A percentile compares a stretch with the other conserved stretches of the same genome.
phyloP scores from a whole-genome alignment of 805 yeast genomes.

The Metschnikowia hibisci region DNA sequence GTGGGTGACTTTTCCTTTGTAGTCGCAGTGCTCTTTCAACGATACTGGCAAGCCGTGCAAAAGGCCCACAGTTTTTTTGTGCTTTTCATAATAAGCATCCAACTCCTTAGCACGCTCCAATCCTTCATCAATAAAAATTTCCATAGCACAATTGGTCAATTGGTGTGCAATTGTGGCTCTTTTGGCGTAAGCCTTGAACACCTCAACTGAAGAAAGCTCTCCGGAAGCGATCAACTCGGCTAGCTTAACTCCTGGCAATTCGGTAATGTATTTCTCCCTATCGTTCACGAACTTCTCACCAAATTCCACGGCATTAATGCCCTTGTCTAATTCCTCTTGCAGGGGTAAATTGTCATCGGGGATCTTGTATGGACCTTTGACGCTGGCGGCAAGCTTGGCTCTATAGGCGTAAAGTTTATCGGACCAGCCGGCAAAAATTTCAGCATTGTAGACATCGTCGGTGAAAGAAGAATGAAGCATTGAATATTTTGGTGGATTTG shows the following conservation, averaged over 20 bases:
- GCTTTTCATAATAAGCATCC: constrained; percentile 11
- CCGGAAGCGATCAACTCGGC: constrained; percentile 15
- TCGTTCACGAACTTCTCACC: constrained; percentile 10
- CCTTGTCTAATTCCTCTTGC: constrained; percentile 14
- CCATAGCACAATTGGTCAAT: constrained; percentile 20
- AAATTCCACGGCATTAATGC: constrained; percentile 14
- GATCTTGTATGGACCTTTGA: constrained; percentile 15
- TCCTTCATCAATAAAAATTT: constrained; percentile 19
- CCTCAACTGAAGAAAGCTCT: constrained; percentile 13
- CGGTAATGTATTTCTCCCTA: constrained; percentile 13
- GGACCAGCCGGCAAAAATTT: constrained; percentile 18
- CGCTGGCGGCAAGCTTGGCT: constrained; percentile 20
- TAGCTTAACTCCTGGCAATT: constrained; percentile 12
- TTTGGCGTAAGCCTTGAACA: constrained; percentile 16
- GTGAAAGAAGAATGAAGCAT: constrained; percentile 3
- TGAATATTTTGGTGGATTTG: background rate
- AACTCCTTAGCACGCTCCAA: constrained; percentile 17
- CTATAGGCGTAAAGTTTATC: constrained; percentile 33
- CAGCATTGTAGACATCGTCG: constrained; percentile 9
- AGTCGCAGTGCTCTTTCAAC: constrained; percentile 17
- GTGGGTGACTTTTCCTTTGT: constrained; percentile 16
- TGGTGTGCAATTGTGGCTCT: constrained; percentile 19
- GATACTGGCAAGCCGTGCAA: constrained; percentile 20
- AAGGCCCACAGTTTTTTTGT: constrained; percentile 15
- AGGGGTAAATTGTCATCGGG: constrained; percentile 13